Evolutionary conservation across 495 filamentous ascomycete genomes (phyloP).

Genomic region (Tuber magnatum): DNA sequence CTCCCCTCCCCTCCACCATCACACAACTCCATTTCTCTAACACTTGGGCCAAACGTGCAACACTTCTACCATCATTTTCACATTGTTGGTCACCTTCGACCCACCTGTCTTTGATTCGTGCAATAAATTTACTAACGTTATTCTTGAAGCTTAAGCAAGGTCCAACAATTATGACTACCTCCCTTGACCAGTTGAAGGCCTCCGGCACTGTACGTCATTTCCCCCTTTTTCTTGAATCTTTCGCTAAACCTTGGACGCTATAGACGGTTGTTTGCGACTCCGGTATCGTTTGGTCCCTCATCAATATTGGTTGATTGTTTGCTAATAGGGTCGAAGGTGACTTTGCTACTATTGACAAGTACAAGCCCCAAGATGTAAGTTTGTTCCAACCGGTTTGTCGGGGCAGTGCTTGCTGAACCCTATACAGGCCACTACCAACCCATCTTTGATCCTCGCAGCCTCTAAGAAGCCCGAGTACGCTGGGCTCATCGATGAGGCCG

Average conservation of each 20-base stretch:
- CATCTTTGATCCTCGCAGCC: conserved; percentile 92
- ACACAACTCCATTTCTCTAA: background rate
- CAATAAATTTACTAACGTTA: background rate
- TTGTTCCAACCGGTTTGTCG: background rate
- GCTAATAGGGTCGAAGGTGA: conserved; percentile 49
- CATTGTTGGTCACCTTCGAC: background rate
- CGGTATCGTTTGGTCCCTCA: conserved; percentile 50
- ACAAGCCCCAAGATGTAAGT: conserved; percentile 91
- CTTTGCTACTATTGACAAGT: conserved; percentile 92
- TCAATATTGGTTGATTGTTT: conserved; percentile 4
- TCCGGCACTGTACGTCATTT: conserved; percentile 74
- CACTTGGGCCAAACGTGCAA: background rate
- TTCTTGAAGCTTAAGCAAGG: background rate
- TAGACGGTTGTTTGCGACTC: conserved; percentile 94
- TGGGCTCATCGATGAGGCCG: conserved; percentile 76
- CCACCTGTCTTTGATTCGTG: background rate
- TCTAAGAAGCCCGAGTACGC: conserved; percentile 98
- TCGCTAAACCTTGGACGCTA: conserved; percentile 38
- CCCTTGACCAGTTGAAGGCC: conserved; percentile 94
- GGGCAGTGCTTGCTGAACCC: background rate
- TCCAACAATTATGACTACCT: conserved; percentile 35
- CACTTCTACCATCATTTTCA: conserved; percentile 3
- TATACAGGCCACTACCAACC: conserved; percentile 62
- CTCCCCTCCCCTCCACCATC: background rate
- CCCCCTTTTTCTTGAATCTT: conserved; percentile 31